Evolutionary conservation across 805 yeast species (phyloP).

Genomic region (Nakazawaea laoshanensis): DNA sequence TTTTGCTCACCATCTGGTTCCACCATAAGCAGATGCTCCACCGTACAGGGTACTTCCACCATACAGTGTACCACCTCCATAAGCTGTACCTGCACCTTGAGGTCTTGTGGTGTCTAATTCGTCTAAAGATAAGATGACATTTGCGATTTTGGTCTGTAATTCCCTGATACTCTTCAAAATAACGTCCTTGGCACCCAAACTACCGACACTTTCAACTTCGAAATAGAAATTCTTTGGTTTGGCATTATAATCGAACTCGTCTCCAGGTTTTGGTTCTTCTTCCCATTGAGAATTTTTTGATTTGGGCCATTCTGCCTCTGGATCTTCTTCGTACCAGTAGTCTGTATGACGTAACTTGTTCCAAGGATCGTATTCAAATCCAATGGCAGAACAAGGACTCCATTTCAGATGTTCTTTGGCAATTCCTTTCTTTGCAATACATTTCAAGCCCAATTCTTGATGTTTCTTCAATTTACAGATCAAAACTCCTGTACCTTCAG

Average conservation of each 20-base stretch:
- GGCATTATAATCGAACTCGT: slow-evolving; percentile 77
- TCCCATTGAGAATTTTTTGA: slow-evolving; percentile 89
- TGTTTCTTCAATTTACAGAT: slow-evolving; percentile 87
- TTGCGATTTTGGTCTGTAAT: slow-evolving; percentile 84
- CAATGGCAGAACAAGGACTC: slow-evolving; percentile 95
- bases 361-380: slow-evolving; percentile 99
- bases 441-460: slow-evolving; percentile 81
- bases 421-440: slow-evolving; percentile 96
- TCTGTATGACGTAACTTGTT: slow-evolving; percentile 94
- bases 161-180: slow-evolving; percentile 78
- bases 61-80: slow-evolving; percentile 31
- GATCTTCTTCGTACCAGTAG: slow-evolving; percentile 90
- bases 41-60: slow-evolving; percentile 21
- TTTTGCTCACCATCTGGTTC: slow-evolving; percentile 5
- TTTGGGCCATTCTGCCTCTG: slow-evolving; percentile 89
- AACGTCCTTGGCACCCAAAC: slow-evolving; percentile 82
- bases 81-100: slow-evolving; percentile 25
- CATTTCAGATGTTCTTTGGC: slow-evolving; percentile 98
- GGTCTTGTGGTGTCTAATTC: slow-evolving; percentile 36
- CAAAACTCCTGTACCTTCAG: slow-evolving; percentile 73
- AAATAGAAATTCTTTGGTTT: slow-evolving; percentile 75
- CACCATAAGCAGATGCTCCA: slow-evolving; percentile 17
- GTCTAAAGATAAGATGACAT: slow-evolving; percentile 65
- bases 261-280: slow-evolving; percentile 87
- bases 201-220: slow-evolving; percentile 90